Percentiles rank a stretch among this genome's conserved stretches.
Conservation (phyloP, 441 rosid genomes). For the Jatropha multifida region DNA sequence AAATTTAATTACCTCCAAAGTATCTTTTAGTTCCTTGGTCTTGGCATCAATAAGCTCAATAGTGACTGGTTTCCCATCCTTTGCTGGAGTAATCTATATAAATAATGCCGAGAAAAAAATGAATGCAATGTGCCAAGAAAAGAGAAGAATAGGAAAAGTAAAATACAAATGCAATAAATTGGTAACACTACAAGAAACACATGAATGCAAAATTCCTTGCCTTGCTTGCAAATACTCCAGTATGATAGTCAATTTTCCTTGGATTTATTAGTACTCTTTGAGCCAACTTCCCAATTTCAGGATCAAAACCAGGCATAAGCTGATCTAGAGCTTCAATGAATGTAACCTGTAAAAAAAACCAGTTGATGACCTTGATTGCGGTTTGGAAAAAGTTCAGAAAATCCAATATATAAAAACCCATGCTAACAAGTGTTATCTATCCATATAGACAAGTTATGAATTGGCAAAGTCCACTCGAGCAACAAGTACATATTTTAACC, state of each 20-base stretch:
- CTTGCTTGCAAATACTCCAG: conserved; percentile 94
- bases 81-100: conserved; percentile 87
- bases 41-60: conserved; percentile 98
- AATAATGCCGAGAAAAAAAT: conserved; percentile 20
- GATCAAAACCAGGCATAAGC: conserved; percentile 99
- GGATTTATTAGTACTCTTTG: conserved; percentile 95
- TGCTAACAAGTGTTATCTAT: background rate
- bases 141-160: background rate
- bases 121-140: background rate
- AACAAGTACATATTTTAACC: background rate
- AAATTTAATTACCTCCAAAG: conserved; percentile 66
- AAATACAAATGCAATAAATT: conserved; percentile 12
- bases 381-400: conserved; percentile 3
- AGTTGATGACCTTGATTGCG: conserved; percentile 19
- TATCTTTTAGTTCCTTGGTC: conserved; percentile 85
- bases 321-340: conserved; percentile 96
- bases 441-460: background rate
- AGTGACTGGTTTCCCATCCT: conserved; percentile 87
- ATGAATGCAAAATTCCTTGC: conserved; percentile 32
- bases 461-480: background rate
- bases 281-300: conserved; percentile 95
- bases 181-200: background rate
- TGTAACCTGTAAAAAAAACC: conserved; percentile 61
- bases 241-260: conserved; percentile 86
- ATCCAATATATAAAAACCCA: background rate